Evolutionary conservation across 768 basidiomycete species (phyloP), one percentile per base, ranked within the genome.

Genomic region (Lentinula edodes): DNA sequence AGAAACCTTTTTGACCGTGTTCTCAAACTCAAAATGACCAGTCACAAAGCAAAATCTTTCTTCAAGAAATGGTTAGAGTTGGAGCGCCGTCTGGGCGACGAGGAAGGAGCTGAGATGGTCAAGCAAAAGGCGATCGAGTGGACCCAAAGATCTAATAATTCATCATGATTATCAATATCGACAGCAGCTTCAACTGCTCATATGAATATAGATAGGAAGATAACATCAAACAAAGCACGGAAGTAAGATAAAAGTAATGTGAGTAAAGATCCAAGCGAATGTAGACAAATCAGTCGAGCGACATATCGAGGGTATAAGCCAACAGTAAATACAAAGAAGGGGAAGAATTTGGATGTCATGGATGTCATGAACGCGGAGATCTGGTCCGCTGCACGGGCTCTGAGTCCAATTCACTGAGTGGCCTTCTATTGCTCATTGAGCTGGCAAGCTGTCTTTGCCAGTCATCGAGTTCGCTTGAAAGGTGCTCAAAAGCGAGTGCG

Each of bases 51-150:
- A 20, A 98, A 97, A 75, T 85, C 88, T 34, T 89, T 98, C 74
- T 98, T 99, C 84, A 99, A 99, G 76, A 98, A 98, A 73, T 97
- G 95, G 93, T 79, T 98, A 36, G 88, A 88, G 62, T 74, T 97
- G 42, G 97, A 98, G 73, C 85, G 84, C 66, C 83, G 85, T 66
- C 75, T 95, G 62, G 97, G 96, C 4, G 92, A 97, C 67, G 92
- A 90, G 62, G 87, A 88, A 46, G 94, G 95, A 18, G 87, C 84
- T 32, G 81, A 83, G 35, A 70, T 71, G 51, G 95, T 97, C 51
- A 99, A 98, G 78, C 78, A 84, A 65, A 91, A 89, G 71, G 97
- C 97, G 12, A 76, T 94, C 45, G 94, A 93, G 72, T 99, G 94
- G 94, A 91, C 91, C 63, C 89, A 85, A 71, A 80, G 74, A 66